Conservation (phyloP, 768 basidiomycete genomes). For the Paxillus ammoniavirescens region DNA sequence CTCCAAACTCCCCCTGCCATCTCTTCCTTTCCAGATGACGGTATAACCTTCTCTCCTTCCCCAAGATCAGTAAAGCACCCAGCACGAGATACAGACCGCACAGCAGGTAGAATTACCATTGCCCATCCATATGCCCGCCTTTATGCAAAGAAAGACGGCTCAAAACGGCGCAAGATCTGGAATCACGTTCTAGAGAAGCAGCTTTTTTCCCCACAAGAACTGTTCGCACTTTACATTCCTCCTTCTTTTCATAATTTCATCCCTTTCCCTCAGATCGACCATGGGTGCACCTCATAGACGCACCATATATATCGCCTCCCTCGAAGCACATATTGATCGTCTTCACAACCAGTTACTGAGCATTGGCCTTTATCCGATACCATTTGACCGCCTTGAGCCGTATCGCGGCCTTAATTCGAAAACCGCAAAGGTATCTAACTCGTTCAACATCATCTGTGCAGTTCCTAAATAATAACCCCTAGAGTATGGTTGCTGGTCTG, state of each 20-base stretch:
- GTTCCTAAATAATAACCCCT: background rate
- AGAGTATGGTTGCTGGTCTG: constrained; percentile 76
- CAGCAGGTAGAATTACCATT: constrained; percentile 34
- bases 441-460: background rate
- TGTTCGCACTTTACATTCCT: constrained; percentile 40
- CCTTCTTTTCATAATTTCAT: background rate
- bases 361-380: constrained; percentile 55
- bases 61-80: constrained; percentile 11
- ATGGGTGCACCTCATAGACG: constrained; percentile 68
- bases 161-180: constrained; percentile 75
- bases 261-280: constrained; percentile 44
- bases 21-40: constrained; percentile 21
- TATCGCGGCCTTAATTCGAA: constrained; percentile 74
- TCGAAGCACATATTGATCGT: constrained; percentile 70
- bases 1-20: constrained; percentile 4
- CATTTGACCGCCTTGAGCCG: constrained; percentile 53
- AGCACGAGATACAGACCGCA: constrained; percentile 15
- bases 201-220: constrained; percentile 63
- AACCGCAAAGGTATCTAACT: constrained; percentile 60
- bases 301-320: constrained; percentile 66
- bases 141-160: constrained; percentile 58
- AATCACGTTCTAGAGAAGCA: constrained; percentile 74
- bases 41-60: constrained; percentile 14
- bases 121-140: constrained; percentile 70
- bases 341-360: constrained; percentile 59